Base-by-base conservation (phyloP, 495 filamentous ascomycete species). In the Annulohypoxylon stygium region DNA sequence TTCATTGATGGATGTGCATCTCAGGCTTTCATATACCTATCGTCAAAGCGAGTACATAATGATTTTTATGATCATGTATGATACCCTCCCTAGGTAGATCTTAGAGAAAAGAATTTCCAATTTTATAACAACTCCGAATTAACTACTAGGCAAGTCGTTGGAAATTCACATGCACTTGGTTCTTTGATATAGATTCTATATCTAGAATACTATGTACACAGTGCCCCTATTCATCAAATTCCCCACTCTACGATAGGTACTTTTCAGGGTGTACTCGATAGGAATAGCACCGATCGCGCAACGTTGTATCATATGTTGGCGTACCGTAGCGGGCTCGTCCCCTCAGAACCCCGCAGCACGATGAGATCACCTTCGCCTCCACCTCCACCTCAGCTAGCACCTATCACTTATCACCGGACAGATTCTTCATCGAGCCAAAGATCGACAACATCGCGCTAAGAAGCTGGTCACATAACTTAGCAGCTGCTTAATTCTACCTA, bases 321-420 rank as follows among this genome's bases (percentile, higher is more conserved):
- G 41, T 51, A 45, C 51, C 16, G 39, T 43, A 43, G 10, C 12
- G 41, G 34, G 20, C 11, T 11, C 39, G 14, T 9, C 36, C 11
- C 8, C 36, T 39, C 30, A 30, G 30, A 30, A 69, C 71, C 71
- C 71, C 71, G 66, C 71, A 70, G 48, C 16, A 12, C 30, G 37
- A 74, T 74, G 66, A 70, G 71, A 69, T 74, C 66, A 69, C 20
- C 60, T 54, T 36, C 70, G 54, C 65, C 33, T 25, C 26, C 54
- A 16, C 43, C 53, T 50, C 41, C 18, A 58, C 39, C 39, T 14
- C 39, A 14, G 30, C 16, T 47, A 4, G 14, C 18, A 54, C n/a
- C 43, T 61, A 59, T 58, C 33, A 45, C 9, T 26, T 53, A 61
- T 54, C 70, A 68, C 37, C 53, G 54, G 65, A 64, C 58, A 14